phyloP scores from a whole-genome alignment of 225 moss, liverwort and hornwort species.

The Climacium dendroides region DNA sequence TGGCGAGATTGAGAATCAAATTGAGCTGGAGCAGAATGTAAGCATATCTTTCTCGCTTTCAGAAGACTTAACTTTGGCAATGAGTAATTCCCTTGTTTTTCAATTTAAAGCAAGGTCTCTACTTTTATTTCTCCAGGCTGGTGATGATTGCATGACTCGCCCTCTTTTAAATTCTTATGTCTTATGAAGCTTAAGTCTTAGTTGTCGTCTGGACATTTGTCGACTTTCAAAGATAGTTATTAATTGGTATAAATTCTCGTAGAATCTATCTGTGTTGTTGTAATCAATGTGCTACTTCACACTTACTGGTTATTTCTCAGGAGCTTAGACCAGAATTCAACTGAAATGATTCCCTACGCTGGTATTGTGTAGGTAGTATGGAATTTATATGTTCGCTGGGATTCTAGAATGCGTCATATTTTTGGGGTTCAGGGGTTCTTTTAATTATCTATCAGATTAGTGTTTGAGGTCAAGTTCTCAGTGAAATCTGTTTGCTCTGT shows the following conservation, averaged over 20 bases:
- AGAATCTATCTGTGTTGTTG: neutral
- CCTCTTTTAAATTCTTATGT: neutral
- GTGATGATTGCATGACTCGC: neutral
- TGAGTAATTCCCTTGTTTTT: neutral
- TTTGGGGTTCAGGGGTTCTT: neutral
- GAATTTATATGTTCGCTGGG: neutral
- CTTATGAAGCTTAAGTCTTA: neutral
- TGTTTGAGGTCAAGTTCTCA: neutral
- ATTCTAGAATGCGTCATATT: neutral
- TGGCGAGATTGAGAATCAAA: conserved; percentile 79
- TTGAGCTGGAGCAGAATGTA: conserved; percentile 78
- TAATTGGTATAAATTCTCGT: neutral
- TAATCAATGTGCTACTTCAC: neutral
- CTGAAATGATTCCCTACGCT: neutral
- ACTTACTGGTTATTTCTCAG: neutral
- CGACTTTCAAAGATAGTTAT: neutral
- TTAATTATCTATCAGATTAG: neutral
- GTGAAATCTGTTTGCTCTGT: neutral
- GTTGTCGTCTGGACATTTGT: neutral
- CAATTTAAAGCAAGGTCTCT: neutral
- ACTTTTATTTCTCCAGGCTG: neutral
- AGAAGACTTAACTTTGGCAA: neutral
- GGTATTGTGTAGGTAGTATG: neutral
- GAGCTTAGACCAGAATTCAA: neutral
- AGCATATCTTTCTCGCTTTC: neutral